These are phyloP conservation scores for Cenchrus purpureus DNA, from an alignment of 176 grass and related monocot species.

Conservation along the genomic window DNA sequence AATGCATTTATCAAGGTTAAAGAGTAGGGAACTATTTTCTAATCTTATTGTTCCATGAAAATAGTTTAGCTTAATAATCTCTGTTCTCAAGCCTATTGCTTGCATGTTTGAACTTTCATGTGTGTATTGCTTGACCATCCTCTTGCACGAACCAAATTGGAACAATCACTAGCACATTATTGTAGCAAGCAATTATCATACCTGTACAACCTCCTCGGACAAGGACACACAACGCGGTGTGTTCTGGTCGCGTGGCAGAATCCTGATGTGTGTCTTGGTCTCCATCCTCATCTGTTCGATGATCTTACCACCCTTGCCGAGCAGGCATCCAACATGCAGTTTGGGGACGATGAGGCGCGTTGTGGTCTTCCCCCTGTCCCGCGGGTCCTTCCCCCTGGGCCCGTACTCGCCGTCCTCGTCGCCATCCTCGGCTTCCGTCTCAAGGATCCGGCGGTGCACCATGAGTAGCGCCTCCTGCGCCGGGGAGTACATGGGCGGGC, in stretches of 20 bases:
- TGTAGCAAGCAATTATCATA: slow-evolving; percentile 35
- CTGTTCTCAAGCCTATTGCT: slow-evolving; percentile 5
- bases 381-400: slow-evolving; percentile 57
- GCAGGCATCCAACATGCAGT: slow-evolving; percentile 82
- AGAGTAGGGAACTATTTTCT: slow-evolving; percentile 1
- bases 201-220: slow-evolving; percentile 96
- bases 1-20: neutral
- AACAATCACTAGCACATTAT: slow-evolving; percentile 1
- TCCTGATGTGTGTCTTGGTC: slow-evolving; percentile 97
- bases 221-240: slow-evolving; percentile 75
- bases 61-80: neutral
- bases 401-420: slow-evolving; percentile 64
- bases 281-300: slow-evolving; percentile 99
- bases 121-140: neutral
- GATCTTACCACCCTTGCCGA: slow-evolving; percentile 92
- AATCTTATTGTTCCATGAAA: neutral
- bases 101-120: slow-evolving; percentile 24
- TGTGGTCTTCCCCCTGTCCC: slow-evolving; percentile 71
- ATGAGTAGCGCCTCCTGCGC: slow-evolving; percentile 85
- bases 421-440: slow-evolving; percentile 65
- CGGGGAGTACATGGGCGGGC: slow-evolving; percentile 81
- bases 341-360: slow-evolving; percentile 80
- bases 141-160: neutral
- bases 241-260: slow-evolving; percentile 84
- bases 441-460: slow-evolving; percentile 86